Conservation (phyloP, 2,329 filamentous ascomycete species). For the Ceratocystis eucalypticola region DNA sequence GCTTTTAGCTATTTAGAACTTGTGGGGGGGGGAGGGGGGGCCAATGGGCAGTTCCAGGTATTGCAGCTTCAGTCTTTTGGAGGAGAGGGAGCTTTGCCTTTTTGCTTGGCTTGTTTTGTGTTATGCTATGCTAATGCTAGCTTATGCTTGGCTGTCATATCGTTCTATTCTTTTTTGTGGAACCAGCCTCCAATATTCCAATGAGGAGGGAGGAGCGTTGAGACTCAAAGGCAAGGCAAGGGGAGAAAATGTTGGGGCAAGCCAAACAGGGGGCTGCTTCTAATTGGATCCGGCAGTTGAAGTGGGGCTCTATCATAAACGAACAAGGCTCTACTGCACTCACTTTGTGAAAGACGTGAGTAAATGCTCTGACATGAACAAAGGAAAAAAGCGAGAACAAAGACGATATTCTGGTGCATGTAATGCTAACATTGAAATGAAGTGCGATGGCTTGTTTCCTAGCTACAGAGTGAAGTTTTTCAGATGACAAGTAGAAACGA, state of each 20-base stretch:
- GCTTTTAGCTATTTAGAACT: background rate
- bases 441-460: too few species aligned
- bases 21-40: background rate
- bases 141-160: background rate
- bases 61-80: background rate
- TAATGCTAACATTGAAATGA: too few species aligned
- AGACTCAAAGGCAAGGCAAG: background rate
- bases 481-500: too few species aligned
- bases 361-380: background rate
- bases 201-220: background rate
- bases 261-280: conserved; percentile 2
- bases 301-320: background rate
- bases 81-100: too few species aligned
- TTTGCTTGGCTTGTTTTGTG: conserved; percentile 1
- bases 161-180: background rate
- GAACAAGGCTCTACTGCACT: background rate
- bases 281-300: conserved; percentile 1
- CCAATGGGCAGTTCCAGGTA: background rate
- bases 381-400: background rate
- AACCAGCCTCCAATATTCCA: background rate
- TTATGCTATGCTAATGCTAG: conserved; percentile 5
- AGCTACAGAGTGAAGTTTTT: too few species aligned
- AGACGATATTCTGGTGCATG: background rate
- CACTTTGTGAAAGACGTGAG: background rate
- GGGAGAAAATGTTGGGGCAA: conserved; percentile 11